phyloP scores from a whole-genome alignment of 495 filamentous ascomycete species.

The Talaromyces wortmannii region DNA sequence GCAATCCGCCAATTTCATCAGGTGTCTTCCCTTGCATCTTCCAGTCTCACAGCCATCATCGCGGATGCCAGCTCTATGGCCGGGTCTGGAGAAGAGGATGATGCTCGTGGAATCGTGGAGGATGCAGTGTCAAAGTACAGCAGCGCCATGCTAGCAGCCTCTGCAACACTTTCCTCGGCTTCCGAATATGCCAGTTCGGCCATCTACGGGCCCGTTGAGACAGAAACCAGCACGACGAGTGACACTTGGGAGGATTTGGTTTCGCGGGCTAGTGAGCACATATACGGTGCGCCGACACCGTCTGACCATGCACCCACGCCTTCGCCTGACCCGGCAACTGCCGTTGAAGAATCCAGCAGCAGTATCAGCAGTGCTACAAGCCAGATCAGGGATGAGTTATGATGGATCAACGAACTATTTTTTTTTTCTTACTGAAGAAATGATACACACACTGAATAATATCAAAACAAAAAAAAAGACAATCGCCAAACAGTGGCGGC shows the following conservation, averaged over 20 bases:
- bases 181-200: slow-evolving; percentile 46
- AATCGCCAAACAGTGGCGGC: no score
- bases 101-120: slow-evolving; percentile 32
- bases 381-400: slow-evolving; percentile 54
- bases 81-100: slow-evolving; percentile 32
- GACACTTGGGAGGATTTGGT: slow-evolving; percentile 63
- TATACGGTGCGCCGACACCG: slow-evolving; percentile 75
- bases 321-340: slow-evolving; percentile 42
- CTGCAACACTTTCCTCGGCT: slow-evolving; percentile 35
- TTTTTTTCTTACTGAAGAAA: no score
- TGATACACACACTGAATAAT: no score
- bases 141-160: slow-evolving; percentile 42
- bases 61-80: slow-evolving; percentile 33
- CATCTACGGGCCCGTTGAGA: slow-evolving; percentile 35
- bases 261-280: slow-evolving; percentile 57
- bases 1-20: slow-evolving; percentile 41
- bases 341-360: background rate
- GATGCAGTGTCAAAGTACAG: slow-evolving; percentile 41
- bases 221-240: slow-evolving; percentile 44
- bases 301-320: no score
- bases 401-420: slow-evolving; percentile 5
- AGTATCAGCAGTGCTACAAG: slow-evolving; percentile 25
- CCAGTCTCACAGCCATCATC: slow-evolving; percentile 38
- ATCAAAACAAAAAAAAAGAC: no score
- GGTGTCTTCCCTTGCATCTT: slow-evolving; percentile 39